A percentile compares a stretch with the other conserved stretches of the same genome.
These are phyloP conservation scores for Stramenopiles sp. DNA, from an alignment of 352 stramenopile genomes.

Conservation along the genomic window DNA sequence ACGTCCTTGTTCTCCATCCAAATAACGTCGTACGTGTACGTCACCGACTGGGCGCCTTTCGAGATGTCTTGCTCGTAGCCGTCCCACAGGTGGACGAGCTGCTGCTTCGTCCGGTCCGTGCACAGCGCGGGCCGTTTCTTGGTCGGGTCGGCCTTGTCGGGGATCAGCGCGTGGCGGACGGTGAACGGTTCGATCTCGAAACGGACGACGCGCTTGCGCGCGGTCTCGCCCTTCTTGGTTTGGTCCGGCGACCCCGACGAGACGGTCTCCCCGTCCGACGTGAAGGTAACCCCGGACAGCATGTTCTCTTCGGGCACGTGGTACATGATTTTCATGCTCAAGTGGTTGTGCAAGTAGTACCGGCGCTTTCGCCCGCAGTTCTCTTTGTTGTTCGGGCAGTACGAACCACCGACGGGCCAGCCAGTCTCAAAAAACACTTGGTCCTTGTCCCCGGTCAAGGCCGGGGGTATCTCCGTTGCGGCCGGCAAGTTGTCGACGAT, in stretches of 20 bases:
- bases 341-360: conserved; percentile 95
- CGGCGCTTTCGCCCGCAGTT: conserved; percentile 76
- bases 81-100: conserved; percentile 24
- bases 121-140: conserved; percentile 32
- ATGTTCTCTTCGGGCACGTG: conserved; percentile 75
- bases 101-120: conserved; percentile 39
- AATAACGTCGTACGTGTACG: conserved; percentile 98
- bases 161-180: conserved; percentile 68
- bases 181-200: conserved; percentile 93
- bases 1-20: conserved; percentile 81
- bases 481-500: conserved; percentile 95
- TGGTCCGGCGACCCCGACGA: conserved; percentile 34
- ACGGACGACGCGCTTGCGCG: conserved; percentile 85
- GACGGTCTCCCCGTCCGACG: conserved; percentile 29
- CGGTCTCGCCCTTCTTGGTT: conserved; percentile 36
- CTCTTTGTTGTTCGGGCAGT: too few relatives aligned
- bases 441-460: too few relatives aligned
- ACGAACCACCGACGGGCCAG: too few relatives aligned
- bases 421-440: too few relatives aligned
- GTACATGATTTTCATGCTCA: conserved; percentile 95
- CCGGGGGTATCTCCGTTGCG: conserved; percentile 46
- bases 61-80: conserved; percentile 28
- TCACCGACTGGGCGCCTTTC: conserved; percentile 48
- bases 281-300: too few relatives aligned
- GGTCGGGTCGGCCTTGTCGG: conserved; percentile 31